Evolutionary conservation across 345 rosid genomes (phyloP).

Genomic region (Pugionium cornutum): DNA sequence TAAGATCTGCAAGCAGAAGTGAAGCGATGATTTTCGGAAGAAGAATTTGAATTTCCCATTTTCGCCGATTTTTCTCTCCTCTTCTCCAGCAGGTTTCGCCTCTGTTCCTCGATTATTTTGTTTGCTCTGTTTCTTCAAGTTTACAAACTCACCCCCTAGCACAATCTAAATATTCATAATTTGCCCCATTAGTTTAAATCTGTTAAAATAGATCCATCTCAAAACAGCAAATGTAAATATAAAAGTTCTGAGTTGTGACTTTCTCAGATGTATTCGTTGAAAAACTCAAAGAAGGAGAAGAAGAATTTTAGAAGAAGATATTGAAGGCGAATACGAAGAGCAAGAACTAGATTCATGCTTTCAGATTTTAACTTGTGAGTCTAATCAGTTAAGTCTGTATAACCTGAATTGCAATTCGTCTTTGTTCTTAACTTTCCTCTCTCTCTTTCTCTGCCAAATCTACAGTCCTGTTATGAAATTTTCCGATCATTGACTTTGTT

Average conservation of each 20-base stretch:
- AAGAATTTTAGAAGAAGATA: neutral
- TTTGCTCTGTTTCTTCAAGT: neutral
- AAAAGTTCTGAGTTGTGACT: neutral
- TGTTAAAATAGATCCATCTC: neutral
- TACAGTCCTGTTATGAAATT: neutral
- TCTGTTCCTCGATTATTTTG: constrained; percentile 26
- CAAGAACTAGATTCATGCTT: constrained; percentile 9
- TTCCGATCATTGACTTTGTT: constrained; percentile 25
- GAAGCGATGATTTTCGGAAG: constrained; percentile 45
- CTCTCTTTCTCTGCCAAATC: neutral
- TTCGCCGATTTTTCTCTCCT: constrained; percentile 16
- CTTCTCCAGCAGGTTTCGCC: constrained; percentile 18
- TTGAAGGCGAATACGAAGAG: constrained; percentile 5
- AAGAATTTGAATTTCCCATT: constrained; percentile 45
- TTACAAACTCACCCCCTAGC: constrained; percentile 15
- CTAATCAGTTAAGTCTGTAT: neutral
- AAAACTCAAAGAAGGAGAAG: neutral
- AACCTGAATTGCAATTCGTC: neutral
- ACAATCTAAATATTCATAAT: neutral
- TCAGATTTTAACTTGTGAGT: constrained; percentile 23
- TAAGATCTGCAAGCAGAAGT: constrained; percentile 44
- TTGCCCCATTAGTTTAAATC: neutral
- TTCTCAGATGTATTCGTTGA: constrained; percentile 20
- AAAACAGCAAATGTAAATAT: neutral
- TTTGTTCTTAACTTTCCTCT: neutral